A percentile compares a stretch with the other conserved stretches of the same genome.
Conservation (phyloP, 352 stramenopile species). For the Pythium vanterpoolii region DNA sequence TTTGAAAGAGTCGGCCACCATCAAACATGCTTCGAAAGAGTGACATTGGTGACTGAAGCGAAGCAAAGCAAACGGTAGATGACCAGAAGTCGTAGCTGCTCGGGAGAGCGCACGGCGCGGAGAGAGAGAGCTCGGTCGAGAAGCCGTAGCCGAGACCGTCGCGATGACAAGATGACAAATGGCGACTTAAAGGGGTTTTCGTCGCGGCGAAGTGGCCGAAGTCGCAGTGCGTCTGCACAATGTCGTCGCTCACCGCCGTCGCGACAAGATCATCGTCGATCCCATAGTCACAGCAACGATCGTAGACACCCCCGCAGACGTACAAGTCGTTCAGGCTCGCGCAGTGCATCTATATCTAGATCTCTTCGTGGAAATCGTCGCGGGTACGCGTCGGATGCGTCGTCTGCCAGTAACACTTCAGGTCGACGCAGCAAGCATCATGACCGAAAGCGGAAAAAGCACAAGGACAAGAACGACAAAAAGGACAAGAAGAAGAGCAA, state of each 20-base stretch:
- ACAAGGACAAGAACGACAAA: constrained; percentile 20
- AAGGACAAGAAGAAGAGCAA: constrained; percentile 17
- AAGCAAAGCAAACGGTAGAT: not conserved
- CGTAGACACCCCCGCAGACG: not conserved
- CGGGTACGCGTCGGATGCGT: not conserved
- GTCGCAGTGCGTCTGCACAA: not conserved
- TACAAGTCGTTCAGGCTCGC: constrained; percentile 3
- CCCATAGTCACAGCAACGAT: constrained; percentile 12
- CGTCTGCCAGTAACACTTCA: not conserved
- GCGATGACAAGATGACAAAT: not conserved
- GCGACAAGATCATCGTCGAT: not conserved
- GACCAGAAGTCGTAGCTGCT: constrained; percentile 10
- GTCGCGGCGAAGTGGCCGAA: not conserved
- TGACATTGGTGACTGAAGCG: constrained; percentile 5
- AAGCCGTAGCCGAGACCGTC: constrained; percentile 6
- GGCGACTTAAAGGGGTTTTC: too few species aligned
- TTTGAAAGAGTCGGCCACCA: not conserved
- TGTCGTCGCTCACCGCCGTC: not conserved
- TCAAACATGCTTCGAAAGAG: constrained; percentile 1
- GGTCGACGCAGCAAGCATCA: not conserved
- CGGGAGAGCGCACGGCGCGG: not conserved
- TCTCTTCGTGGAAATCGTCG: not conserved
- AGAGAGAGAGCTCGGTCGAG: not conserved
- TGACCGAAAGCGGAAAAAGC: constrained; percentile 6
- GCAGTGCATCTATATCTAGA: constrained; percentile 5